phyloP scores from a whole-genome alignment of 1,139 yeast genomes.

The Scheffersomyces cryptocercus region DNA sequence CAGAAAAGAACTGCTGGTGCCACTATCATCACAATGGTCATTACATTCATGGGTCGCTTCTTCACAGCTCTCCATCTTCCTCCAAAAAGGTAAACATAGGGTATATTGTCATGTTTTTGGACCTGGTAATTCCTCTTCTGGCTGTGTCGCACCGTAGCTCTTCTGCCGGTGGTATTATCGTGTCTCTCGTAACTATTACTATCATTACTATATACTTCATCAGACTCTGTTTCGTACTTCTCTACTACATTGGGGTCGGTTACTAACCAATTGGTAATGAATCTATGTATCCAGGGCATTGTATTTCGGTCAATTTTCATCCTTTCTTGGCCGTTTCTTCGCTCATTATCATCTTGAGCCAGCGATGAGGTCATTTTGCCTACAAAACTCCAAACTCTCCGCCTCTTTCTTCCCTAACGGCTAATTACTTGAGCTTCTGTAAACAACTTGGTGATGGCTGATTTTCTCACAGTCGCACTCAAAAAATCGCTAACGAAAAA shows the following conservation, averaged over 20 bases:
- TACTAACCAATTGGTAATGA: conserved; percentile 45
- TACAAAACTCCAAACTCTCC: too few species aligned
- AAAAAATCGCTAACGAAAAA: too few species aligned
- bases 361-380: too few species aligned
- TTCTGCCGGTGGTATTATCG: background rate
- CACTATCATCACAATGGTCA: conserved; percentile 36
- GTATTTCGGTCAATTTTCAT: too few species aligned
- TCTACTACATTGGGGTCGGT: conserved; percentile 37
- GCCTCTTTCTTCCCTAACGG: too few species aligned
- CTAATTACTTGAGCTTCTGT: too few species aligned
- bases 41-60: conserved; percentile 34
- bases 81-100: conserved; percentile 56
- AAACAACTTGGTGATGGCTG: too few species aligned
- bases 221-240: conserved; percentile 2
- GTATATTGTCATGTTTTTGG: conserved; percentile 29
- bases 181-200: conserved; percentile 2
- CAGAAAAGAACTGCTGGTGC: conserved; percentile 52
- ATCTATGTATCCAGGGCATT: conserved; percentile 15
- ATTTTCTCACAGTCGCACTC: too few species aligned
- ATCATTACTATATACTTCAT: too few species aligned
- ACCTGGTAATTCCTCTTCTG: conserved; percentile 35
- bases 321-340: too few species aligned
- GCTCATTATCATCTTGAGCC: too few species aligned
- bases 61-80: conserved; percentile 57
- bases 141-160: too few species aligned